Conservation (phyloP, 1,284 basidiomycete species). For the Neolentinus lepideus region DNA sequence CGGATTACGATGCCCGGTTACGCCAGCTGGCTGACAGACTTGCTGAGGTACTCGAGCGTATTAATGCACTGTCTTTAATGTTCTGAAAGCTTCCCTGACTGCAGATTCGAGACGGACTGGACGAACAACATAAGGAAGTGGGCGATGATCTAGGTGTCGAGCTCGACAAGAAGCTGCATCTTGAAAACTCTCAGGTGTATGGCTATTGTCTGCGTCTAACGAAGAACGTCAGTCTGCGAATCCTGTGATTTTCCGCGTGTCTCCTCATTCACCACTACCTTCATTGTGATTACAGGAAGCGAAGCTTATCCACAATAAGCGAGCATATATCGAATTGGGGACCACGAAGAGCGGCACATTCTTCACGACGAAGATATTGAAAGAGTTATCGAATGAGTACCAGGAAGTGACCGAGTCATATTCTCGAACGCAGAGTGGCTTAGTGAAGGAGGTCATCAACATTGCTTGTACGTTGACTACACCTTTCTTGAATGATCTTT, state of each 20-base stretch:
- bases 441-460: constrained; percentile 91
- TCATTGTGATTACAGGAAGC: constrained; percentile 56
- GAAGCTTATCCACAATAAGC: constrained; percentile 61
- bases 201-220: constrained; percentile 94
- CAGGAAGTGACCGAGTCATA: constrained; percentile 69
- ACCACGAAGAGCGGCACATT: constrained; percentile 86
- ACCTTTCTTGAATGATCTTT: not conserved
- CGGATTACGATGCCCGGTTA: constrained; percentile 82
- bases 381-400: constrained; percentile 70
- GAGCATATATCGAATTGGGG: constrained; percentile 79
- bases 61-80: too few species aligned
- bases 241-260: not conserved
- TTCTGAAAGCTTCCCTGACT: too few species aligned
- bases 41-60: constrained; percentile 32
- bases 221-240: constrained; percentile 65
- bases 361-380: constrained; percentile 84
- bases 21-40: constrained; percentile 68
- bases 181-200: constrained; percentile 89
- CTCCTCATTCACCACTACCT: not conserved
- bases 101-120: constrained; percentile 72
- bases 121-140: constrained; percentile 74
- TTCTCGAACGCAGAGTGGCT: constrained; percentile 65
- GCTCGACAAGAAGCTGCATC: constrained; percentile 91
- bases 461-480: constrained; percentile 69
- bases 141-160: constrained; percentile 80